These are phyloP conservation scores for Fusarium sp. DNA, from an alignment of 2,329 filamentous ascomycete genomes.

Conservation along the genomic window DNA sequence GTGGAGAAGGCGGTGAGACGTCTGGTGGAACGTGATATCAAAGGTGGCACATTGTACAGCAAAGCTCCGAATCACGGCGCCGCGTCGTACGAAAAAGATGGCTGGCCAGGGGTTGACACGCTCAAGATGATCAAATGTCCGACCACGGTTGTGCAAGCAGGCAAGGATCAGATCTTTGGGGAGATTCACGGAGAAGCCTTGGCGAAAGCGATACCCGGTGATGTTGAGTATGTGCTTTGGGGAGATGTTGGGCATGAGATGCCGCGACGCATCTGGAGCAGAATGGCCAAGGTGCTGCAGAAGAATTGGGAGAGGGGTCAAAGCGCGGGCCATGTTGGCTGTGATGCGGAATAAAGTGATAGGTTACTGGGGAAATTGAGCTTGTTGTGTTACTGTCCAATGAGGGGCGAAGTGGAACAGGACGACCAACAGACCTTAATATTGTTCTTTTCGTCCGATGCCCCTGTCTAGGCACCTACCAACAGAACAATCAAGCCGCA, in stretches of 20 bases:
- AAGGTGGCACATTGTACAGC: constrained; percentile 40
- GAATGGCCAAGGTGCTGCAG: not conserved
- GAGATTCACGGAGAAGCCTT: constrained; percentile 41
- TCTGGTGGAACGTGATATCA: constrained; percentile 18
- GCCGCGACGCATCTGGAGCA: constrained; percentile 22
- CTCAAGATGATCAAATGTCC: constrained; percentile 41
- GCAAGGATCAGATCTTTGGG: constrained; percentile 44
- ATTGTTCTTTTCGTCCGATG: not conserved
- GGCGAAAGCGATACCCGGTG: constrained; percentile 32
- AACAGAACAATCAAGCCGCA: not conserved
- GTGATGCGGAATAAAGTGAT: not conserved
- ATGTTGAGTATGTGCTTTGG: constrained; percentile 35
- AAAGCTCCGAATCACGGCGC: constrained; percentile 43
- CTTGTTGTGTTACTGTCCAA: not conserved
- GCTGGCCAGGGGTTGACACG: constrained; percentile 37
- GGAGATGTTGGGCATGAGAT: constrained; percentile 38
- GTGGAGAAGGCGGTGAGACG: not conserved
- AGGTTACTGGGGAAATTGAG: not conserved
- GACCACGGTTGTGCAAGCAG: constrained; percentile 43
- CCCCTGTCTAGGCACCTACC: not conserved
- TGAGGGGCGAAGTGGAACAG: not conserved
- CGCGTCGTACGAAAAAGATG: constrained; percentile 30
- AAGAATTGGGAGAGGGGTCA: constrained; percentile 18
- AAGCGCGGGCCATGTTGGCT: no score
- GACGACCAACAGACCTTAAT: not conserved